Evolutionary conservation across 768 basidiomycete genomes (phyloP).

Genomic region (Pilatotrama ljubarskyi): DNA sequence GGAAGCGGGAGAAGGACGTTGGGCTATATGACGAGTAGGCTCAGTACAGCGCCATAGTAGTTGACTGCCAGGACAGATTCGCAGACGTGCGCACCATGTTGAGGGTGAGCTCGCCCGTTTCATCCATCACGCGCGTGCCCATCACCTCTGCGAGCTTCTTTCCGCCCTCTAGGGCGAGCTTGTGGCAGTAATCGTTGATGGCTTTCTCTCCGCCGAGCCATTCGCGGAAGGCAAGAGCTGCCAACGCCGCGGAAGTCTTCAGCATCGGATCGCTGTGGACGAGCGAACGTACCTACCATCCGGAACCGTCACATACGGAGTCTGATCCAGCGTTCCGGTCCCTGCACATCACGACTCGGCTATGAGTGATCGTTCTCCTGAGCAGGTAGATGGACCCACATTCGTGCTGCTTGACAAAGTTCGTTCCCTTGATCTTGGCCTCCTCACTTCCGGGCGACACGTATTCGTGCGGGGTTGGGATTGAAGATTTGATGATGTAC

Average conservation of each 20-base stretch:
- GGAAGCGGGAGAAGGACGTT: conserved; percentile 45
- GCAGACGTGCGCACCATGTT: conserved; percentile 56
- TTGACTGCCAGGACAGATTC: neutral
- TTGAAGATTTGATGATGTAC: conserved; percentile 55
- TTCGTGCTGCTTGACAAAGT: conserved; percentile 28
- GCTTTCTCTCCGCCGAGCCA: conserved; percentile 74
- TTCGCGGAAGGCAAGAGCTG: conserved; percentile 72
- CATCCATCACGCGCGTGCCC: conserved; percentile 64
- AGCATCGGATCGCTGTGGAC: neutral
- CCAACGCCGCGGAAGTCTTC: neutral
- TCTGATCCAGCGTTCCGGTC: conserved; percentile 63
- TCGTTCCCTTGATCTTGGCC: conserved; percentile 11
- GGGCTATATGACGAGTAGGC: conserved; percentile 26
- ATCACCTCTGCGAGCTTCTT: conserved; percentile 56
- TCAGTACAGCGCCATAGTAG: neutral
- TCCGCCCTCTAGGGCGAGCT: conserved; percentile 68
- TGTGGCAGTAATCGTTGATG: conserved; percentile 71
- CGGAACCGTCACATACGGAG: conserved; percentile 52
- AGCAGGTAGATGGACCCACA: conserved; percentile 13
- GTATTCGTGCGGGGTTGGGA: conserved; percentile 59
- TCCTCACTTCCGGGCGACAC: conserved; percentile 38
- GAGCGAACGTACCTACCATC: conserved; percentile 42
- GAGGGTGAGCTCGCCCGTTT: conserved; percentile 56
- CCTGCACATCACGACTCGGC: conserved; percentile 37
- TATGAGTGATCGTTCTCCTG: neutral